Evolutionary conservation across 2,329 filamentous ascomycete genomes (phyloP).

Genomic region (Beauveria bassiana): DNA sequence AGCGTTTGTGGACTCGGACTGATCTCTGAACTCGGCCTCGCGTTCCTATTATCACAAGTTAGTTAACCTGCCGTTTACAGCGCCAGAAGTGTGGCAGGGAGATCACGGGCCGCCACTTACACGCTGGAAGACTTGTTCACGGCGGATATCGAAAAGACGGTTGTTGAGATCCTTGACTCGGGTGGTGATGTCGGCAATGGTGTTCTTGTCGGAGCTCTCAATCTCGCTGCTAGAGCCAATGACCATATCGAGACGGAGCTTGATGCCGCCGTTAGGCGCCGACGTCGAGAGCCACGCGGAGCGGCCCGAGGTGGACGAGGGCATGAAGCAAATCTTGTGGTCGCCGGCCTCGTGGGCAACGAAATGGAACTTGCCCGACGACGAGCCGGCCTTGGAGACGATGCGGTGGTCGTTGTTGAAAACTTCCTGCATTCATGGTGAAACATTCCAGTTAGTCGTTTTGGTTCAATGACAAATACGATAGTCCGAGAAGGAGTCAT

Average conservation of each 20-base stretch:
- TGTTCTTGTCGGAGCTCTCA: slow-evolving; percentile 86
- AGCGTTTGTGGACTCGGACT: slow-evolving; percentile 86
- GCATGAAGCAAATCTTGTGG: slow-evolving; percentile 91
- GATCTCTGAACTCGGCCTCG: slow-evolving; percentile 95
- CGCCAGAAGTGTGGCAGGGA: not conserved
- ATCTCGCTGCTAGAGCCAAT: slow-evolving; percentile 94
- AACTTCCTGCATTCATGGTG: slow-evolving; percentile 54
- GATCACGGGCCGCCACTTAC: slow-evolving; percentile 39
- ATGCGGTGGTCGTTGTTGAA: slow-evolving; percentile 98
- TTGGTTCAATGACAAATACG: not conserved
- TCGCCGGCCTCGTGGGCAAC: slow-evolving; percentile 89
- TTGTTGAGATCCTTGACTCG: slow-evolving; percentile 86
- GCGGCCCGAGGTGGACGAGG: slow-evolving; percentile 62
- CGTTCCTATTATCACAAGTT: slow-evolving; percentile 59
- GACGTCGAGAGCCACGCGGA: slow-evolving; percentile 64
- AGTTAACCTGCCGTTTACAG: not conserved
- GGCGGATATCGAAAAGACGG: slow-evolving; percentile 76
- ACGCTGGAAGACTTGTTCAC: slow-evolving; percentile 94
- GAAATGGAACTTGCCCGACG: slow-evolving; percentile 86
- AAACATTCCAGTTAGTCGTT: slow-evolving; percentile 11
- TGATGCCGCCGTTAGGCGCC: slow-evolving; percentile 66
- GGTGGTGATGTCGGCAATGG: slow-evolving; percentile 81
- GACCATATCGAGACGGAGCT: slow-evolving; percentile 78
- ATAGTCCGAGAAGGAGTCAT: not conserved
- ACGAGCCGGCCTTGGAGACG: slow-evolving; percentile 72